phyloP scores from a whole-genome alignment of 345 rosid genomes.

The Lepidium africanum region DNA sequence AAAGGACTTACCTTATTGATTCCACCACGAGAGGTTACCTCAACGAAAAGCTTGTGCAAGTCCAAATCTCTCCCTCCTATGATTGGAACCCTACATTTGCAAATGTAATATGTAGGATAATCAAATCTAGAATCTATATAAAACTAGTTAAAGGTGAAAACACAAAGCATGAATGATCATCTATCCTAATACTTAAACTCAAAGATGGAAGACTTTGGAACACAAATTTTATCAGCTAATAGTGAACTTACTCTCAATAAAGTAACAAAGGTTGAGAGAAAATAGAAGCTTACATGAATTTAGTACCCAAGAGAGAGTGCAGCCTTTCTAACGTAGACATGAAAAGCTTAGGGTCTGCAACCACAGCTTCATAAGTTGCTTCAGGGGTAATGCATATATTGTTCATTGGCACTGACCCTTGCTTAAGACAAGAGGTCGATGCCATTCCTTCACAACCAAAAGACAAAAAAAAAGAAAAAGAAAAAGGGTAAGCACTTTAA shows the following conservation, averaged over 20 bases:
- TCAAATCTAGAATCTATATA: neutral
- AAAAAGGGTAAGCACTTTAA: conserved; percentile 8
- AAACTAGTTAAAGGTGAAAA: neutral
- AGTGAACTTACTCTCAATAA: neutral
- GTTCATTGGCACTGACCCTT: conserved; percentile 42
- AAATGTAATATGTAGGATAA: neutral
- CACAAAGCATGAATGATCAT: neutral
- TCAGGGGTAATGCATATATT: conserved; percentile 55
- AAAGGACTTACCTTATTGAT: conserved; percentile 63
- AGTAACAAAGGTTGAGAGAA: neutral
- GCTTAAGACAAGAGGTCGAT: conserved; percentile 72
- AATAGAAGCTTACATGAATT: conserved; percentile 62
- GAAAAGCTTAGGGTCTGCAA: conserved; percentile 52
- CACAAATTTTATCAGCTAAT: neutral
- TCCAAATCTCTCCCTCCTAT: conserved; percentile 90
- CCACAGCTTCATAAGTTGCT: conserved; percentile 67
- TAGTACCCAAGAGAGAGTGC: conserved; percentile 75
- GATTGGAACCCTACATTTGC: conserved; percentile 65
- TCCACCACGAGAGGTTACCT: conserved; percentile 96
- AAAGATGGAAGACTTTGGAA: neutral
- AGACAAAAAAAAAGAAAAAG: neutral
- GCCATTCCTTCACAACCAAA: conserved; percentile 50
- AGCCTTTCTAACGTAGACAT: conserved; percentile 65
- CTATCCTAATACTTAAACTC: neutral
- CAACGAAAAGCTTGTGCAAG: conserved; percentile 82